Percentiles rank a stretch among this genome's conserved stretches.
Conservation (phyloP, 768 basidiomycete species). For the Psilocybe tampanensis region DNA sequence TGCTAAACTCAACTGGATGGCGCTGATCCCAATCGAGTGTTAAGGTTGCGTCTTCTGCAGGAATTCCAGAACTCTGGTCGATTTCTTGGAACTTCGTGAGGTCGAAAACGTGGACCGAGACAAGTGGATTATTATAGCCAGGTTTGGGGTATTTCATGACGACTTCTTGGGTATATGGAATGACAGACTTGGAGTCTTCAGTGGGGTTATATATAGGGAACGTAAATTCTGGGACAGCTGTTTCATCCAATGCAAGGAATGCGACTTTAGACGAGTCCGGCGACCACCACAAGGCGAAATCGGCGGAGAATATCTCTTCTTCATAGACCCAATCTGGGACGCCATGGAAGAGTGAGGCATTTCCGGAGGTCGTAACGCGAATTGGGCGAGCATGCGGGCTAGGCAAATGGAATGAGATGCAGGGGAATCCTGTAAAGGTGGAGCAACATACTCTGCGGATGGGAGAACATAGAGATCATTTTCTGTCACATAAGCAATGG, state of each 20-base stretch:
- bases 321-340: conserved; percentile 99
- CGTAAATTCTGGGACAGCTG: conserved; percentile 79
- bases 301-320: conserved; percentile 79
- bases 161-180: conserved; percentile 80
- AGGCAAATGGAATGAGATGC: background rate
- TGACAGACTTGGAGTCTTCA: conserved; percentile 62
- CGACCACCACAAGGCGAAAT: conserved; percentile 90
- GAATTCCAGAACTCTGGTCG: conserved; percentile 28
- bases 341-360: conserved; percentile 86
- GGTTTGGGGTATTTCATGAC: conserved; percentile 86
- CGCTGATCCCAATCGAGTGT: conserved; percentile 70
- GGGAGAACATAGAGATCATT: conserved; percentile 91
- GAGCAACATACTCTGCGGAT: conserved; percentile 55
- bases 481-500: conserved; percentile 81
- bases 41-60: conserved; percentile 45
- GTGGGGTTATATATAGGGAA: conserved; percentile 94
- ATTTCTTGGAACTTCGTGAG: conserved; percentile 53
- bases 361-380: conserved; percentile 81
- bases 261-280: conserved; percentile 77
- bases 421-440: background rate
- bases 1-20: conserved; percentile 58
- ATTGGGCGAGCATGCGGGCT: conserved; percentile 52
- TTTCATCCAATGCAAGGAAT: conserved; percentile 89
- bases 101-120: conserved; percentile 83
- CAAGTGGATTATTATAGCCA: conserved; percentile 87